Percentiles rank a stretch among this genome's conserved stretches.
Conservation (phyloP, 2,329 filamentous ascomycete species). For the Stagonosporopsis tanaceti region DNA sequence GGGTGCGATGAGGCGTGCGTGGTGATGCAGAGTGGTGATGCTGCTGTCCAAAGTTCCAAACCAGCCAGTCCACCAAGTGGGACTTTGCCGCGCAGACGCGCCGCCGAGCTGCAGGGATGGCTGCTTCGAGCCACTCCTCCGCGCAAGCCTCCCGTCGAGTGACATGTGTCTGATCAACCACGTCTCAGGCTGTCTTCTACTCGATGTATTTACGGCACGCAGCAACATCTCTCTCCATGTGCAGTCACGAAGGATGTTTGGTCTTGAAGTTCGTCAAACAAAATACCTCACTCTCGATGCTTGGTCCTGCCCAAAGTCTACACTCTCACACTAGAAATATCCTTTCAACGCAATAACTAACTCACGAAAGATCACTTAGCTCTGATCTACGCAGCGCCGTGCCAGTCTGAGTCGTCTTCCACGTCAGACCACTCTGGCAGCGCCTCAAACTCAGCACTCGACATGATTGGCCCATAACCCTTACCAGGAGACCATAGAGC, state of each 20-base stretch:
- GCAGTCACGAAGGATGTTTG: neutral
- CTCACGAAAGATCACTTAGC: neutral
- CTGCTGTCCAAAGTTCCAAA: constrained; percentile 5
- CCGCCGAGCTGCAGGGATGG: constrained; percentile 1
- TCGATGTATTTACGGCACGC: too few species aligned
- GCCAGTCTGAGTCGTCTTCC: constrained; percentile 3
- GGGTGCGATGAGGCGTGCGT: constrained; percentile 10
- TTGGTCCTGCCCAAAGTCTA: neutral
- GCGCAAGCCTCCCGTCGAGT: neutral
- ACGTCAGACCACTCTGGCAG: neutral
- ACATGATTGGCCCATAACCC: neutral
- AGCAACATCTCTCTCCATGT: neutral
- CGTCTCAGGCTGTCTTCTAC: neutral
- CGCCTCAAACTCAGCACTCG: constrained; percentile 6
- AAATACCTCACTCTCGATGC: neutral
- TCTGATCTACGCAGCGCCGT: neutral
- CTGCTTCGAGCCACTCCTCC: neutral
- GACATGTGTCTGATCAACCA: too few species aligned
- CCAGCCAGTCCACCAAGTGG: neutral
- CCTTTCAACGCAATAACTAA: neutral
- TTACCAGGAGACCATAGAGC: neutral
- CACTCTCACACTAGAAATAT: neutral
- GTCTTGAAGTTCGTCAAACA: neutral
- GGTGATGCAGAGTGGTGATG: constrained; percentile 8
- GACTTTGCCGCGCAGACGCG: neutral